These are phyloP conservation scores for Talaromyces stipitatus DNA, from an alignment of 495 filamentous ascomycete genomes.

Conservation along the genomic window DNA sequence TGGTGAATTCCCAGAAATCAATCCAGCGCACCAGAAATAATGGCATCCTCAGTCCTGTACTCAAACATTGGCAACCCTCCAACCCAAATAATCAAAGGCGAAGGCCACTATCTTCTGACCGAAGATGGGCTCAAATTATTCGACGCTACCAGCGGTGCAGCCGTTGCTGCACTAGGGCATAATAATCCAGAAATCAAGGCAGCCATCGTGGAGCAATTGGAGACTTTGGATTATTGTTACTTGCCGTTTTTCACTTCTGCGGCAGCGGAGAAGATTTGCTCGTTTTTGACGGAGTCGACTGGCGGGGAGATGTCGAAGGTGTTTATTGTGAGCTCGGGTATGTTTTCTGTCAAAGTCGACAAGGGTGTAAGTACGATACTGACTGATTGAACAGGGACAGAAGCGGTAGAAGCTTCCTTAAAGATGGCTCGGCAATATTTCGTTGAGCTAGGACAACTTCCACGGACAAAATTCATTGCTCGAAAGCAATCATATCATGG, in stretches of 20 bases:
- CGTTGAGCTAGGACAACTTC: slow-evolving; percentile 25
- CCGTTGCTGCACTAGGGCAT: slow-evolving; percentile 35
- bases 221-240: slow-evolving; percentile 29
- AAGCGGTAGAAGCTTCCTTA: slow-evolving; percentile 52
- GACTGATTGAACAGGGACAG: slow-evolving; percentile 25
- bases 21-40: neutral
- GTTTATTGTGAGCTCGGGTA: slow-evolving; percentile 10
- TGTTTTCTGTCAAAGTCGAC: too few species aligned
- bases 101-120: slow-evolving; percentile 14
- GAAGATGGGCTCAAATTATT: slow-evolving; percentile 45
- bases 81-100: neutral
- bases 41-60: neutral
- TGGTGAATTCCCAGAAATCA: neutral
- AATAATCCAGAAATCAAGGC: slow-evolving; percentile 26
- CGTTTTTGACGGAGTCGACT: slow-evolving; percentile 41
- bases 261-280: slow-evolving; percentile 21
- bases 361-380: neutral
- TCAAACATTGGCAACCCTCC: neutral
- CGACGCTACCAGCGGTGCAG: slow-evolving; percentile 36
- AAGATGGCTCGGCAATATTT: slow-evolving; percentile 43
- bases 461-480: slow-evolving; percentile 49
- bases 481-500: slow-evolving; percentile 63
- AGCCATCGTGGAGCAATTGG: slow-evolving; percentile 26
- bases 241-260: slow-evolving; percentile 29
- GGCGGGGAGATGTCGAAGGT: slow-evolving; percentile 20